Base-by-base conservation (phyloP, 352 stramenopile species). In the Elongisporangium undulatum region DNA sequence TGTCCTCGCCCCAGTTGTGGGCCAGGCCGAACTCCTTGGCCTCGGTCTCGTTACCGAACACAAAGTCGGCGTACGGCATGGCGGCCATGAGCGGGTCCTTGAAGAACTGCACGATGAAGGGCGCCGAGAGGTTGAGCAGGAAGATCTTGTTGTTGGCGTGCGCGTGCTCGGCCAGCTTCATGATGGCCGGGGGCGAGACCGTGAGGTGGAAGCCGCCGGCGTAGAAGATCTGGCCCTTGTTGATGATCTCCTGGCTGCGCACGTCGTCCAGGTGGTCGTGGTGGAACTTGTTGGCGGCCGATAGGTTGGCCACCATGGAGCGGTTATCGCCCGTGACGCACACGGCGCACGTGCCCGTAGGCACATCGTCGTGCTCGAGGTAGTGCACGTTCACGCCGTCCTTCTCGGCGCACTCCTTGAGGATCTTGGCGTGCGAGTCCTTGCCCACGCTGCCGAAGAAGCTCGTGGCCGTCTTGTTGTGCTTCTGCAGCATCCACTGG, bases 1-100 rank as follows among this genome's bases (percentile, higher is more conserved):
- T 57, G 68, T 97, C 84, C 29, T 90, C 79, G 41, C 92, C 91
- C 89, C 93, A 98, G 63, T 74, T 82, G 58, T 97, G 75, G 55
- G 88, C 84, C 58, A 96, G 88, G 54, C 88, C 94, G 70, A 99
- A 98, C n/a, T 95, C 85, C 53, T 83, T 90, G 49, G 97, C 97
- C 75, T 99, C 97, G 71, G 78, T 98, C 79, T 99, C 97, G 72
- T 99, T 99, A 49, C 94, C 96, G 68, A 99, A 99, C 29, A 99
- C 85, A 73, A 97, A 99, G 79, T 99, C 97, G 49, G 95, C 95
- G 83, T 97, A 99, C 49, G 88, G 77, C 63, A 99, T 79, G 16
- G 87, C 89, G 17, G 84, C 83, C 69, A 97, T 87, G 49, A 99
- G 76, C 61, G 97, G 90, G 68, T 99, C 96, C 58, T 91, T 97